phyloP scores from a whole-genome alignment of 2,329 filamentous ascomycete species.

The Botryosphaeria dothidea region DNA sequence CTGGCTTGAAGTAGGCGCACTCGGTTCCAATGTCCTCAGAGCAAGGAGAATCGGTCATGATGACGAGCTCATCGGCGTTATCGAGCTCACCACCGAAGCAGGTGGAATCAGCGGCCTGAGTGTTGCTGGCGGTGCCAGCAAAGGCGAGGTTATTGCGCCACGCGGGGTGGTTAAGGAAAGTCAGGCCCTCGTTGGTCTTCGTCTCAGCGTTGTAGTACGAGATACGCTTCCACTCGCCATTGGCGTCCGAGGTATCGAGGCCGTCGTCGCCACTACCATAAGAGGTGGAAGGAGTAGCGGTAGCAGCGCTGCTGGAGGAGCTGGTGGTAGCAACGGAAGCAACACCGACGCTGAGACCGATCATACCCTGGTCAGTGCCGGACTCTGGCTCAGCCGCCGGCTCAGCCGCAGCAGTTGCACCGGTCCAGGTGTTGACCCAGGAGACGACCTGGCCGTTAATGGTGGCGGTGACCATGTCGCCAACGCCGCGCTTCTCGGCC shows the following conservation, averaged over 20 bases:
- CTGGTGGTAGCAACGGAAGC: not conserved
- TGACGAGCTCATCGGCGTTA: constrained; percentile 38
- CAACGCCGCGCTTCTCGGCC: constrained; percentile 51
- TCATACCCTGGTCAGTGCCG: not conserved
- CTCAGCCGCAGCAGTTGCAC: constrained; percentile 23
- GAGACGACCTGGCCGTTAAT: constrained; percentile 60
- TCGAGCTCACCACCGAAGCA: constrained; percentile 50
- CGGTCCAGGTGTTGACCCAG: constrained; percentile 60
- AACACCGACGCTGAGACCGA: constrained; percentile 21
- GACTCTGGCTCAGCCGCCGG: constrained; percentile 22
- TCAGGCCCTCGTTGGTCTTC: constrained; percentile 7
- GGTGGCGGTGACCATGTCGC: constrained; percentile 56
- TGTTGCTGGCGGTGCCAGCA: constrained; percentile 41
- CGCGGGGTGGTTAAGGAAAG: constrained; percentile 2
- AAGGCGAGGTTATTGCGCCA: not conserved
- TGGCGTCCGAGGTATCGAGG: constrained; percentile 1
- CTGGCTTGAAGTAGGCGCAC: constrained; percentile 18
- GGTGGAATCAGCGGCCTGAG: constrained; percentile 49
- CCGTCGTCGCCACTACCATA: constrained; percentile 23
- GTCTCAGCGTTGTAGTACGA: constrained; percentile 37
- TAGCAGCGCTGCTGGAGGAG: not conserved
- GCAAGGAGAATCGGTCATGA: constrained; percentile 46
- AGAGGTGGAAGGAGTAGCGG: constrained; percentile 21
- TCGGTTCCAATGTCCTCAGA: constrained; percentile 18
- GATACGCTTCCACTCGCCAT: constrained; percentile 31